Evolutionary conservation across 2,329 filamentous ascomycete genomes (phyloP), one percentile per base, ranked within the genome.

Genomic region (Cadophora malorum): DNA sequence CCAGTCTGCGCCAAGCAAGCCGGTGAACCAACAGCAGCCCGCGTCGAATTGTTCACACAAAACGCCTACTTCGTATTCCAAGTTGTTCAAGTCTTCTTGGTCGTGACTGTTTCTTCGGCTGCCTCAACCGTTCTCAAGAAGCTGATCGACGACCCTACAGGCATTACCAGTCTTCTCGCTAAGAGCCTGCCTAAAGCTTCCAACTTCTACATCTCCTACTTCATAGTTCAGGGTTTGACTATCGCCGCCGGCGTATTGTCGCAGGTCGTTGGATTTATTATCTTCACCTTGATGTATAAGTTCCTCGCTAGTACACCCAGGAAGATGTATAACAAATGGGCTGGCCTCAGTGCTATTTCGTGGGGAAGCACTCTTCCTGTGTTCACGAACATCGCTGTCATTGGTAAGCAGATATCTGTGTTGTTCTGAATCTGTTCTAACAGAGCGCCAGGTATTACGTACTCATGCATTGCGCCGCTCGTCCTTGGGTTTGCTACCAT

Each of bases 201-300:
- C 69, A 98, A 97, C 80, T 96, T 98, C 77, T 99, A 97, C 79
- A 90, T 98, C 23, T 93, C 91, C 0, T 99, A 98, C 81, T 96
- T 99, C 72, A 88, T 98, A 38, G 87, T 99, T 2, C 96, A 98
- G 79, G 96, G 95, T 41, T 80, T 98, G 67, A 90, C 90, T 1
- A 89, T 95, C 69, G 91, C 93, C 3, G 86, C 92, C 0, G 87
- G 90, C 58, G 86, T 91, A 0, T 80, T 98, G 5, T 83, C 96
- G 2, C 93, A 96, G 73, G 85, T 91, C 58, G 83, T 80, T 23
- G 93, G 93, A 19, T 85, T 98, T 62, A 79, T 94, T 58, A 79
- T 96, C 35, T 92, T 91, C 76, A 88, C 88, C 62, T 77, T 97
- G 6, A 82, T 94, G 58, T 92, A 94, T 78, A 91, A 88, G 74